Conservation (phyloP, 2,329 filamentous ascomycete species). For the Penicillium sp. region DNA sequence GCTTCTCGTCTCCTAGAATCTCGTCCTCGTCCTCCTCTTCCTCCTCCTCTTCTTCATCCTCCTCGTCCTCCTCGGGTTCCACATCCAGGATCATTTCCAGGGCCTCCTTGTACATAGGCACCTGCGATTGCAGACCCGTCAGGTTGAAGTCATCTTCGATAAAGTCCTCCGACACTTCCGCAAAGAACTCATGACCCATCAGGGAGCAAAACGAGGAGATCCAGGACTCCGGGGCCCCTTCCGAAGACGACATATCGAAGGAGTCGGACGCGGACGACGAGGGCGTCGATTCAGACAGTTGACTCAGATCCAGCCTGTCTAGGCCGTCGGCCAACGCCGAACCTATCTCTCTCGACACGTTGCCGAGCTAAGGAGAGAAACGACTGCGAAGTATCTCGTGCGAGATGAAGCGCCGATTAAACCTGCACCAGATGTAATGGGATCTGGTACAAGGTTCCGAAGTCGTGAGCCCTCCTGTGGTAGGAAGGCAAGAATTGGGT, state of each 20-base stretch:
- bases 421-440: too few species aligned
- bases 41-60: conserved; percentile 58
- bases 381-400: too few species aligned
- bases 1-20: conserved; percentile 51
- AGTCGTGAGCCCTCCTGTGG: too few species aligned
- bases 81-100: conserved; percentile 99
- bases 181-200: conserved; percentile 96
- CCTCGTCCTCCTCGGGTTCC: too few species aligned
- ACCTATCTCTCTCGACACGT: conserved; percentile 40
- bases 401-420: too few species aligned
- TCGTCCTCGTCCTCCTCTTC: conserved; percentile 64
- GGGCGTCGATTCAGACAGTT: conserved; percentile 38
- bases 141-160: conserved; percentile 99
- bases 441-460: too few species aligned
- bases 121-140: conserved; percentile 86
- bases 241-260: conserved; percentile 39
- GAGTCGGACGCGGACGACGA: conserved; percentile 33
- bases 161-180: conserved; percentile 96
- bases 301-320: conserved; percentile 41
- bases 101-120: conserved; percentile 98
- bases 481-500: too few species aligned
- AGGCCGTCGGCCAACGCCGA: conserved; percentile 42
- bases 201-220: conserved; percentile 94
- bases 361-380: conserved; percentile 35
- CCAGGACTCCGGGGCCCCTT: conserved; percentile 70